A percentile compares a stretch with the other conserved stretches of the same genome.
Conservation (phyloP, 805 yeast genomes). For the Pichia californica region DNA sequence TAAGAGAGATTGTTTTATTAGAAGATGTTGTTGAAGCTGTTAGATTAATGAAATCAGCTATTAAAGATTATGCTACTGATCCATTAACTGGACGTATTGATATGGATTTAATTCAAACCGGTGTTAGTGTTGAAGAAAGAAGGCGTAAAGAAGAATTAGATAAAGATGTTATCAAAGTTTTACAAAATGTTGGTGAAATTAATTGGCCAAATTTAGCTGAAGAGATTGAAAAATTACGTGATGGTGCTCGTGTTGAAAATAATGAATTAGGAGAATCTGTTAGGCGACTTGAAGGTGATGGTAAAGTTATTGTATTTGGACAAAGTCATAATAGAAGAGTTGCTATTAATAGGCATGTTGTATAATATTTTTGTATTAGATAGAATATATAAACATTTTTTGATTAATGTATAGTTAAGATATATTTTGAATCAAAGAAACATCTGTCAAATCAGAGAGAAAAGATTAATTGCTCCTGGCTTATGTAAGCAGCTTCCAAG, state of each 20-base stretch:
- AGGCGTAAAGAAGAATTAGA: slow-evolving; percentile 66
- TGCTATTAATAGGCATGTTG: slow-evolving; percentile 19
- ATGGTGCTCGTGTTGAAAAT: slow-evolving; percentile 57
- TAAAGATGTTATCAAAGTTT: slow-evolving; percentile 48
- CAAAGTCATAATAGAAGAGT: slow-evolving; percentile 66
- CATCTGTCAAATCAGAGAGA: background rate
- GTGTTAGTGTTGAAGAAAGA: slow-evolving; percentile 84
- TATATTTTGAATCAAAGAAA: no score
- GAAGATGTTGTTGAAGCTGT: slow-evolving; percentile 91
- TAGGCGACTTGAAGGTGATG: slow-evolving; percentile 64
- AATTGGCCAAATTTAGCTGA: slow-evolving; percentile 53
- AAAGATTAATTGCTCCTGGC: no score
- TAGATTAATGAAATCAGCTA: slow-evolving; percentile 84
- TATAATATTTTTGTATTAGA: background rate
- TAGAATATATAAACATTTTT: background rate
- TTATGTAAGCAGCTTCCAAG: no score
- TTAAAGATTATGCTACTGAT: slow-evolving; percentile 97
- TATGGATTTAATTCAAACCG: slow-evolving; percentile 96
- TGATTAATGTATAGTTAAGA: background rate
- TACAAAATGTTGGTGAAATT: slow-evolving; percentile 47
- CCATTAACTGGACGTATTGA: slow-evolving; percentile 95
- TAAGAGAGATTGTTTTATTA: slow-evolving; percentile 62
- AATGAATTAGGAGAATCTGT: slow-evolving; percentile 63
- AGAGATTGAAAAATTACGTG: slow-evolving; percentile 38
- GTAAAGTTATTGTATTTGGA: slow-evolving; percentile 60